A percentile compares a stretch with the other conserved stretches of the same genome.
Evolutionary conservation across 805 yeast genomes (phyloP).

Genomic region (Nakazawaea holstii): DNA sequence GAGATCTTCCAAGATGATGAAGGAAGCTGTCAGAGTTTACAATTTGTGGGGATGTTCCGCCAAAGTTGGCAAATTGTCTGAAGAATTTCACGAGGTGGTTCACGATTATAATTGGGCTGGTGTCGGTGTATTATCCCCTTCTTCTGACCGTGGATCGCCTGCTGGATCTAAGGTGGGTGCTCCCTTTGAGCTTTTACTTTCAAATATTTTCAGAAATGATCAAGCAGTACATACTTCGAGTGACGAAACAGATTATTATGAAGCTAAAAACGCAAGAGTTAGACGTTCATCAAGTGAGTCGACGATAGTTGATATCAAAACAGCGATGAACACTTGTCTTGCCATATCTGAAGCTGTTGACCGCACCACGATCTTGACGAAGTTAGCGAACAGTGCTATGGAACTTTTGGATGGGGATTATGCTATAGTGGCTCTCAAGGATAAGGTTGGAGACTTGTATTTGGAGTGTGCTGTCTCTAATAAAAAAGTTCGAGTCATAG

Average conservation of each 20-base stretch:
- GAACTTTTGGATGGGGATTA: slow-evolving; percentile 24
- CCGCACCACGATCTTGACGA: slow-evolving; percentile 29
- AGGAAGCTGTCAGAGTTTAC: slow-evolving; percentile 30
- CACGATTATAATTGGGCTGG: slow-evolving; percentile 29
- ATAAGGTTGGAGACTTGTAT: slow-evolving; percentile 20
- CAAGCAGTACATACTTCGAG: slow-evolving; percentile 5
- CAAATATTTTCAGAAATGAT: slow-evolving; percentile 18
- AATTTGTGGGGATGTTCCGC: slow-evolving; percentile 23
- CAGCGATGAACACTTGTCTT: slow-evolving; percentile 41
- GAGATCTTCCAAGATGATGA: slow-evolving; percentile 31
- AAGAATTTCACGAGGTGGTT: slow-evolving; percentile 24
- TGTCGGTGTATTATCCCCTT: slow-evolving; percentile 12
- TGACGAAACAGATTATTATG: slow-evolving; percentile 15
- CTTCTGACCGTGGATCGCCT: neutral
- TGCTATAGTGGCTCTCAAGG: slow-evolving; percentile 25
- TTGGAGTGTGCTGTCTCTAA: slow-evolving; percentile 27
- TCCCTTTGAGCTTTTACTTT: slow-evolving; percentile 23
- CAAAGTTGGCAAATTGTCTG: slow-evolving; percentile 21
- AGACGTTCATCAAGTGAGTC: slow-evolving; percentile 30
- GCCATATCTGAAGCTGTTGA: slow-evolving; percentile 42
- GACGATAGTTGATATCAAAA: slow-evolving; percentile 29
- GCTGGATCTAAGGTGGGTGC: slow-evolving; percentile 11
- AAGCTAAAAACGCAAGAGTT: slow-evolving; percentile 39
- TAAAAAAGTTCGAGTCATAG: slow-evolving; percentile 18
- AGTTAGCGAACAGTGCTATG: slow-evolving; percentile 33